Conservation (phyloP, 768 basidiomycete species). For the Crassisporium funariophilum region DNA sequence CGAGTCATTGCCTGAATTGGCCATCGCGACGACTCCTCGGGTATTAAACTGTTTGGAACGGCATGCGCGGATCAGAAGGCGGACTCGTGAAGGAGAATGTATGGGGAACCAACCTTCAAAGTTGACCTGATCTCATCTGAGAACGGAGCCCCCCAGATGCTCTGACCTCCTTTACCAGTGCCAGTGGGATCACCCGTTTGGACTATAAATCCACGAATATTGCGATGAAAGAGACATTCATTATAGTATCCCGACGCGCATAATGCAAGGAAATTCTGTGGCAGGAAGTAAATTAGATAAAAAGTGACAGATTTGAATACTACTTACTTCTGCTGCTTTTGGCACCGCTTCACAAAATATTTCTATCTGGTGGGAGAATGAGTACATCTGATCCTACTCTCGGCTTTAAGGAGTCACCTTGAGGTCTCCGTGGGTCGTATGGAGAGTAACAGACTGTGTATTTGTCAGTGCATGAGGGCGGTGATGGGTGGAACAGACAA, state of each 20-base stretch:
- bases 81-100: slow-evolving; percentile 9
- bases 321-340: slow-evolving; percentile 83
- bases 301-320: slow-evolving; percentile 9
- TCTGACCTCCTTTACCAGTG: slow-evolving; percentile 95
- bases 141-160: slow-evolving; percentile 93
- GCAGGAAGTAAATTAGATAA: slow-evolving; percentile 10
- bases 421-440: slow-evolving; percentile 93
- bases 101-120: slow-evolving; percentile 64
- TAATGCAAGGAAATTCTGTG: slow-evolving; percentile 91
- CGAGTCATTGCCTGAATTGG: slow-evolving; percentile 91
- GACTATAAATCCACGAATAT: slow-evolving; percentile 95
- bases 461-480: slow-evolving; percentile 15
- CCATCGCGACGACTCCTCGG: slow-evolving; percentile 96
- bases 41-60: slow-evolving; percentile 75
- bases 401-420: slow-evolving; percentile 62
- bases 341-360: slow-evolving; percentile 97
- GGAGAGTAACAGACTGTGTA: slow-evolving; percentile 86
- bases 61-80: slow-evolving; percentile 23
- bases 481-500: slow-evolving; percentile 23
- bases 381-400: background rate
- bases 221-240: slow-evolving; percentile 86
- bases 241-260: slow-evolving; percentile 91
- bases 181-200: slow-evolving; percentile 92
- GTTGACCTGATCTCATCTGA: slow-evolving; percentile 92
- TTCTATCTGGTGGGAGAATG: slow-evolving; percentile 66